Conservation (phyloP, 2,329 filamentous ascomycete species). For the Eutypa lata region DNA sequence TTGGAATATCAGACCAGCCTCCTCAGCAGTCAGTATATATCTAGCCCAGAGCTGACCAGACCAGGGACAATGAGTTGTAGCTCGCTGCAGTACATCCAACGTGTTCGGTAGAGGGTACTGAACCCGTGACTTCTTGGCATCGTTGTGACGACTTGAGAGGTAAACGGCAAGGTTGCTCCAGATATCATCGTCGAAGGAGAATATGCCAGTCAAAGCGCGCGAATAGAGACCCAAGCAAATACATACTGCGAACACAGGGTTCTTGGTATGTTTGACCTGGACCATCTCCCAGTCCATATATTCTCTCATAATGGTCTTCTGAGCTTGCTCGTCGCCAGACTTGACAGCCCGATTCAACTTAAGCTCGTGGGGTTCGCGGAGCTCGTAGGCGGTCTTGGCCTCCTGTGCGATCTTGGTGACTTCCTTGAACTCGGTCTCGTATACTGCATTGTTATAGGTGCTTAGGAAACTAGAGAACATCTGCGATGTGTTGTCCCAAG, state of each 20-base stretch:
- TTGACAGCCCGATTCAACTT: slow-evolving; percentile 59
- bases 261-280: slow-evolving; percentile 53
- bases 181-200: slow-evolving; percentile 68
- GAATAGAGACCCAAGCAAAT: slow-evolving; percentile 69
- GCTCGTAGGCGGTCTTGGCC: slow-evolving; percentile 60
- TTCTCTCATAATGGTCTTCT: slow-evolving; percentile 52
- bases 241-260: slow-evolving; percentile 41
- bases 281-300: slow-evolving; percentile 85
- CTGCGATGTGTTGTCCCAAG: slow-evolving; percentile 73
- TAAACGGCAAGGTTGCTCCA: slow-evolving; percentile 87
- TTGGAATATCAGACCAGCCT: slow-evolving; percentile 70
- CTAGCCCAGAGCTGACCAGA: slow-evolving; percentile 88
- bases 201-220: slow-evolving; percentile 66
- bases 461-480: slow-evolving; percentile 73
- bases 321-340: slow-evolving; percentile 51
- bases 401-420: slow-evolving; percentile 60
- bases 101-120: slow-evolving; percentile 43
- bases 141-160: slow-evolving; percentile 52
- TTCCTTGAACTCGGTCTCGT: slow-evolving; percentile 70
- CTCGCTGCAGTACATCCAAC: slow-evolving; percentile 73
- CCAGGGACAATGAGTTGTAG: slow-evolving; percentile 89
- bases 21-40: slow-evolving; percentile 81
- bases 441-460: slow-evolving; percentile 66
- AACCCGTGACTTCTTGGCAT: slow-evolving; percentile 34
- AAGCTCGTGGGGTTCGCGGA: slow-evolving; percentile 67